These are phyloP conservation scores for Cladosporium sp. DNA, from an alignment of 2,329 filamentous ascomycete species.

Conservation along the genomic window DNA sequence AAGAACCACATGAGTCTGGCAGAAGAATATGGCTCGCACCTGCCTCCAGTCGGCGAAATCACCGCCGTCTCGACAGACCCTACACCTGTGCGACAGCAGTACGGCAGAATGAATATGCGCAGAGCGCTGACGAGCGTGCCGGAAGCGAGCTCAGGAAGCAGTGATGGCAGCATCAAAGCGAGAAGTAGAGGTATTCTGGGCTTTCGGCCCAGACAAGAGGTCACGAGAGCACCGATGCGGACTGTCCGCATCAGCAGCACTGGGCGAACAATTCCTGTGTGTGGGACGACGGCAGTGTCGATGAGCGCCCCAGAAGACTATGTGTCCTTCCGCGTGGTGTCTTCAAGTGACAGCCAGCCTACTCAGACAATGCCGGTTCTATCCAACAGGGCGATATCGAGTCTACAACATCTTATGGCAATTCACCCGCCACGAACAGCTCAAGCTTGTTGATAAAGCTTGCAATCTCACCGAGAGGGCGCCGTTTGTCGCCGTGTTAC, in stretches of 20 bases:
- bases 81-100: slow-evolving; percentile 4
- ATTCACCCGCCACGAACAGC: not conserved
- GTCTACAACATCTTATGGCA: not conserved
- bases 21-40: slow-evolving; percentile 64
- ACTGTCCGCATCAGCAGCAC: slow-evolving; percentile 34
- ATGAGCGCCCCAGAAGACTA: not conserved
- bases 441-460: not conserved
- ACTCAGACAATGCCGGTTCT: not conserved
- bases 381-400: not conserved
- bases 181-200: slow-evolving; percentile 30
- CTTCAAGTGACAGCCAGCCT: not conserved
- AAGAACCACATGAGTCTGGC: slow-evolving; percentile 62
- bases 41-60: slow-evolving; percentile 63
- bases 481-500: not conserved
- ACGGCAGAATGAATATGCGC: slow-evolving; percentile 25
- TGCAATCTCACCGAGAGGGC: not conserved
- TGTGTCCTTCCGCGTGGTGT: not conserved
- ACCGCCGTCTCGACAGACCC: slow-evolving; percentile 30
- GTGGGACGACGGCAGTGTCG: slow-evolving; percentile 31
- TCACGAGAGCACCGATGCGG: slow-evolving; percentile 25
- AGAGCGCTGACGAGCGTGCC: slow-evolving; percentile 50
- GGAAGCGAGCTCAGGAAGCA: slow-evolving; percentile 51
- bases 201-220: slow-evolving; percentile 28
- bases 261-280: slow-evolving; percentile 33
- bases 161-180: slow-evolving; percentile 34